Base-by-base conservation (phyloP, 1,284 basidiomycete species). In the Neonothopanus nambi region DNA sequence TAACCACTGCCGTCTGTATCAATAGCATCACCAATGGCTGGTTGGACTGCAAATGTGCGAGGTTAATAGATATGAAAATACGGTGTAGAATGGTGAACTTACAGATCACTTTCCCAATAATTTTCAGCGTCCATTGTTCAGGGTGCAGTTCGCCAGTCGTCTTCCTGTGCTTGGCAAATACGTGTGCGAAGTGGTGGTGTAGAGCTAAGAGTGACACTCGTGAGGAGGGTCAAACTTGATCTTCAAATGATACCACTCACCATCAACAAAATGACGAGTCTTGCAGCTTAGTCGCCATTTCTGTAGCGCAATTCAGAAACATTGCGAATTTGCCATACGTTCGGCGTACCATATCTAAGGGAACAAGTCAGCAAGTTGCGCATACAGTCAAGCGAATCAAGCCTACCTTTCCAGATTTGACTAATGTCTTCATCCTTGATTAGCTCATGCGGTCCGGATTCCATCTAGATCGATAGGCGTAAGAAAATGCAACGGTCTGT, bases 101-200 rank as follows among this genome's bases (percentile, higher is more conserved):
- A 70, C 69, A 69, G 18, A 70, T 67, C 30, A 67, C 62, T 58
- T 68, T 68, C 15, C 65, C 65, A n/a, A 69, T 56, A 54, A 70
- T 62, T 17, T 61, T 54, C 13, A 70, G 57, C 7, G 68, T 67
- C 69, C 69, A 70, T 38, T 62, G 51, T n/a, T 70, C 63, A 4
- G 57, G 53, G 43, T 67, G 66, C 13, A 46, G 23, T n/a, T 59
- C 33, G 4, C 61, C 63, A 1, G 54, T 57, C 5, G 20, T 43
- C 3, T 56, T 37, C 17, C 52, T 33, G 21, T 66, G 57, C 24
- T 59, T 45, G 5, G 57, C 44, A 41, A 64, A 66, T 38, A 64
- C 59, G 12, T 60, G 54, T 5, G 56, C 53, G 55, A 63, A 70
- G 52, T 65, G 59, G 26, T 64, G 61, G 48, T 69, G 60, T 6